phyloP scores from a whole-genome alignment of 1,284 basidiomycete species.

The Exsudoporus floridanus region DNA sequence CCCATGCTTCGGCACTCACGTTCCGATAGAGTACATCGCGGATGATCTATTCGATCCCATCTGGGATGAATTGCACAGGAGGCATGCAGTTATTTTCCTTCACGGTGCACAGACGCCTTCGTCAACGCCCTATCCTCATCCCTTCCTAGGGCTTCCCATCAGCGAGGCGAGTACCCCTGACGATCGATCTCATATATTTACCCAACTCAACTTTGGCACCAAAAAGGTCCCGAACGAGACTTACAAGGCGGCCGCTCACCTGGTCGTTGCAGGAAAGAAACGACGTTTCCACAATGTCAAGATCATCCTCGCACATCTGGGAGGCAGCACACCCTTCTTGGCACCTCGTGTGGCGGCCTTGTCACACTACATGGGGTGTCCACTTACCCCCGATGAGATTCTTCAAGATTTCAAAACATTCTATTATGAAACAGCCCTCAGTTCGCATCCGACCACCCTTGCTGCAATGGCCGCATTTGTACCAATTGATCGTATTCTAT shows the following conservation, averaged over 20 bases:
- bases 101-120: slow-evolving; percentile 67
- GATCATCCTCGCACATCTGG: slow-evolving; percentile 68
- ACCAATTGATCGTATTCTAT: slow-evolving; percentile 50
- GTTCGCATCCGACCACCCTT: slow-evolving; percentile 52
- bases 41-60: slow-evolving; percentile 59
- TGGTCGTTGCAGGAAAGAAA: slow-evolving; percentile 68
- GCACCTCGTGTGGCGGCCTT: slow-evolving; percentile 65
- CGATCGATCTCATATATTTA: slow-evolving; percentile 12
- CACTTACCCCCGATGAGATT: slow-evolving; percentile 57
- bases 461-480: slow-evolving; percentile 50
- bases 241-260: slow-evolving; percentile 72
- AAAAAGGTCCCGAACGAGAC: slow-evolving; percentile 72
- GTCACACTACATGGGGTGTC: slow-evolving; percentile 65
- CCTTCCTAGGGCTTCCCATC: slow-evolving; percentile 62
- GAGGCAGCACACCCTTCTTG: slow-evolving; percentile 59
- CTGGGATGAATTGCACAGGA: slow-evolving; percentile 62
- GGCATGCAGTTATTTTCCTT: slow-evolving; percentile 60
- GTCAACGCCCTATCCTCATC: slow-evolving; percentile 59
- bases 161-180: slow-evolving; percentile 49
- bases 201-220: slow-evolving; percentile 14
- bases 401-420: slow-evolving; percentile 64
- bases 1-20: slow-evolving; percentile 6
- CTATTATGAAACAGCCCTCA: slow-evolving; percentile 70
- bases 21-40: slow-evolving; percentile 56
- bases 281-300: slow-evolving; percentile 56